A percentile compares a stretch with the other conserved stretches of the same genome.
These are phyloP conservation scores for Wickerhamiella hasegawae DNA, from an alignment of 805 yeast genomes.

Conservation along the genomic window DNA sequence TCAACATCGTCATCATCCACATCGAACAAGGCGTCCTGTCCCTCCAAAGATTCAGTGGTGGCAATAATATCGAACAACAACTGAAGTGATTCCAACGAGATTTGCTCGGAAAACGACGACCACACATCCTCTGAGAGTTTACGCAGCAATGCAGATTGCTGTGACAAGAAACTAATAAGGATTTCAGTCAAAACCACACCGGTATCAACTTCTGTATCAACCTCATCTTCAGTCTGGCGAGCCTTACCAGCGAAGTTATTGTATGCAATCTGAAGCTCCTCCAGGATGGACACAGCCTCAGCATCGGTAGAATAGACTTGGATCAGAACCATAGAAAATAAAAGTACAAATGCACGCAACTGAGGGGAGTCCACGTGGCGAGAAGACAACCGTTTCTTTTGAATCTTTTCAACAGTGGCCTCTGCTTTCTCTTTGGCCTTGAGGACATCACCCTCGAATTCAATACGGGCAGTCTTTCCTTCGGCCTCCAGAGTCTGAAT, in stretches of 20 bases:
- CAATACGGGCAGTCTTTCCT: constrained; percentile 18
- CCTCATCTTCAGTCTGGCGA: constrained; percentile 19
- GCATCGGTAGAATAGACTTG: constrained; percentile 59
- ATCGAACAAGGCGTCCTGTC: constrained; percentile 62
- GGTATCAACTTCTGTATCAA: constrained; percentile 26
- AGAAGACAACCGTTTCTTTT: constrained; percentile 23
- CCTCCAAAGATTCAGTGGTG: constrained; percentile 66
- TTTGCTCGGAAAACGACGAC: constrained; percentile 36
- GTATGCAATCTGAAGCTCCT: constrained; percentile 54
- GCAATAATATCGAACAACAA: constrained; percentile 38
- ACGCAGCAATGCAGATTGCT: constrained; percentile 40
- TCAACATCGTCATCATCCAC: constrained; percentile 36
- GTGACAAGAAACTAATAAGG: constrained; percentile 38
- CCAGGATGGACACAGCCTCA: constrained; percentile 60
- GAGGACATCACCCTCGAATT: constrained; percentile 44
- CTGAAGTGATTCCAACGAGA: constrained; percentile 30
- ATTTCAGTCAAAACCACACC: constrained; percentile 42
- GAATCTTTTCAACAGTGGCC: constrained; percentile 30
- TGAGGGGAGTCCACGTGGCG: constrained; percentile 26
- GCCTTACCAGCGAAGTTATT: constrained; percentile 26
- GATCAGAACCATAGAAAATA: constrained; percentile 59
- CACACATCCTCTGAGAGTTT: constrained; percentile 40
- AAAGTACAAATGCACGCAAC: constrained; percentile 51
- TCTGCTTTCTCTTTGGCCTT: constrained; percentile 34
- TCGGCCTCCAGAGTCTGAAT: constrained; percentile 11